A percentile compares a stretch with the other conserved stretches of the same genome.
These are phyloP conservation scores for Rutstroemia sp. DNA, from an alignment of 2,329 filamentous ascomycete species.

Conservation along the genomic window DNA sequence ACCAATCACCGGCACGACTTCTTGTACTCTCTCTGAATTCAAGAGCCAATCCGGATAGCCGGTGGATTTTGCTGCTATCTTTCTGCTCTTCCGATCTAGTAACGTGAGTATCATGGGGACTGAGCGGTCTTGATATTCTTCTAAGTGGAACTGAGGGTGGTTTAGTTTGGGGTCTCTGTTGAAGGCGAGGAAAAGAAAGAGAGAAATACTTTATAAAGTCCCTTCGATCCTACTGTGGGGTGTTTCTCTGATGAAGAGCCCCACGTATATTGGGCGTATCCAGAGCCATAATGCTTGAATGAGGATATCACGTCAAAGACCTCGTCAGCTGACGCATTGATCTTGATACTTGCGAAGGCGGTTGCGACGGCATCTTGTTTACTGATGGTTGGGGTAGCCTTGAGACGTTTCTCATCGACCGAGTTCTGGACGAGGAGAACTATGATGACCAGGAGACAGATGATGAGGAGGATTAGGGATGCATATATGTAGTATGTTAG, in stretches of 20 bases:
- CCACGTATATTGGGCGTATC: slow-evolving; percentile 16
- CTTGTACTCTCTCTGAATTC: slow-evolving; percentile 16
- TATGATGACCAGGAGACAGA: slow-evolving; percentile 10
- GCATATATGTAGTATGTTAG: neutral
- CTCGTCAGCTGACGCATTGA: slow-evolving; percentile 17
- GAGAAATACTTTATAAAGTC: slow-evolving; percentile 13
- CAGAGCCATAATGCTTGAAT: slow-evolving; percentile 14
- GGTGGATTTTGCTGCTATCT: slow-evolving; percentile 11
- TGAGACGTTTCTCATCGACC: slow-evolving; percentile 6
- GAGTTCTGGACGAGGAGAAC: slow-evolving; percentile 10
- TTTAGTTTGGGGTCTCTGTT: neutral
- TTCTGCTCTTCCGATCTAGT: slow-evolving; percentile 14
- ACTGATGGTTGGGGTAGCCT: slow-evolving; percentile 13
- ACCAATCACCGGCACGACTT: slow-evolving; percentile 16
- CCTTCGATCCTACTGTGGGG: slow-evolving; percentile 14
- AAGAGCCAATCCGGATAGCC: slow-evolving; percentile 18
- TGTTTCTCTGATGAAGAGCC: slow-evolving; percentile 10
- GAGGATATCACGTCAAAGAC: slow-evolving; percentile 14
- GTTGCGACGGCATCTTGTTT: slow-evolving; percentile 13
- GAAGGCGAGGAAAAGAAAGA: neutral
- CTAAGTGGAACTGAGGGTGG: neutral
- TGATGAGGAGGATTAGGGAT: neutral
- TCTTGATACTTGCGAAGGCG: slow-evolving; percentile 13
- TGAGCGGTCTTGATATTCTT: neutral
- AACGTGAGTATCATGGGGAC: slow-evolving; percentile 11